Base-by-base conservation (phyloP, 257 asterid species). In the Salvia splendens region DNA sequence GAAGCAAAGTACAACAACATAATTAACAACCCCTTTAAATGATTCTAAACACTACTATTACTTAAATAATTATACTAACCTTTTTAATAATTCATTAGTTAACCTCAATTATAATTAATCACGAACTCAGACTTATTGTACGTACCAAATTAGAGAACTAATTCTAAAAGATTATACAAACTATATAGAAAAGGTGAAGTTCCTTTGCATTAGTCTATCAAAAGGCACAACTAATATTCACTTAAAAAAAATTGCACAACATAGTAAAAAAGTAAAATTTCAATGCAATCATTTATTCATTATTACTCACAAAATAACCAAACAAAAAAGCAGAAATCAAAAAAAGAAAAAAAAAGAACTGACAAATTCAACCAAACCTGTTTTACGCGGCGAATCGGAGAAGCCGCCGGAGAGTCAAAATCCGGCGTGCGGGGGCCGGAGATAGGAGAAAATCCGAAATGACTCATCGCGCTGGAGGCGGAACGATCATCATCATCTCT, bases 401-500 rank as follows among this genome's bases (percentile, higher is more conserved):
- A 85, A 38, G 78, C 79, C 28, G 74, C 81, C 92, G 96, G 95
- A 52, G 97, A 77, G 8, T 64, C 33, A 32, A 78, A 77, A 0
- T 79, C 88, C 78, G 97, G 95, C 52, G 89, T 69, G 30, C 73
- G 84, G 64, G 67, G 59, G 56, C 87, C 76, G 33, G 83, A 70
- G 52, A 84, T 77, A 28, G 80, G 79, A 4, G 84, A 78, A 75
- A 87, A 81, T 54, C 74, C 42, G 74, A 79, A 81, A 16, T 89
- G 83, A n/a, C 87, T 83, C 70, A 81, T 78, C 0, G 16, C 50
- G 50, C 42, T 33, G 24, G 72, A 67, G 17, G 74, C 56, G 36
- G 49, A 73, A 69, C 60, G 42, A 67, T 38, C 50, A 40, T 57
- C 50, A 40, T 57, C 51, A 48, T 35, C 40, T 35, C 65, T 46